phyloP scores from a whole-genome alignment of 2,329 filamentous ascomycete species.

The Xylaria digitata region DNA sequence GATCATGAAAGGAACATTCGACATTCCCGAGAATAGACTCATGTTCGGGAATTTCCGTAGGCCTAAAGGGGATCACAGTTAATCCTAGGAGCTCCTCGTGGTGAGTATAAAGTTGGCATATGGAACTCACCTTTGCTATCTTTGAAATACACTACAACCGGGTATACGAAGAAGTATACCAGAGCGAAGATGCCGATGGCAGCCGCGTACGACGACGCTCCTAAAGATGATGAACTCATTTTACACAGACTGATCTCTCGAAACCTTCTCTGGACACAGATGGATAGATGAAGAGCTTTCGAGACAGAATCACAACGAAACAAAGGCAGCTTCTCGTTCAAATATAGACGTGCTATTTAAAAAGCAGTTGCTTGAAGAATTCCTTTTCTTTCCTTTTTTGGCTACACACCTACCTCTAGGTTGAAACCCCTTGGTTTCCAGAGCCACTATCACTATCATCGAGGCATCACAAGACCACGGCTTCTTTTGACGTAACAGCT shows the following conservation, averaged over 20 bases:
- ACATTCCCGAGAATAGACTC: conserved; percentile 19
- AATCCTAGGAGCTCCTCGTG: not conserved
- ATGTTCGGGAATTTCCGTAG: conserved; percentile 22
- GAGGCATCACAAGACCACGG: not conserved
- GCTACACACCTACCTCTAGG: not conserved
- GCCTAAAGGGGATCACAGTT: not conserved
- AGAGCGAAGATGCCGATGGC: conserved; percentile 10
- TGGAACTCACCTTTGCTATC: conserved; percentile 11
- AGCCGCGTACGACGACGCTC: conserved; percentile 7
- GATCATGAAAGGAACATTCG: conserved; percentile 21
- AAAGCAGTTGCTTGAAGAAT: not conserved
- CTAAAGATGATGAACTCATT: not conserved
- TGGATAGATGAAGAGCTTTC: not conserved
- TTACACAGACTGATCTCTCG: not conserved
- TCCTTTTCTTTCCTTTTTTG: not conserved
- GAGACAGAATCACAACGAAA: not conserved
- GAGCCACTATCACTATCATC: not conserved
- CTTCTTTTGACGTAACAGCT: conserved; percentile 2
- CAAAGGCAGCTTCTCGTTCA: not conserved
- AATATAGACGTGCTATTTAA: not conserved
- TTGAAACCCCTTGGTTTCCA: not conserved
- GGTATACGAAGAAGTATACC: conserved; percentile 18
- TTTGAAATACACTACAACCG: conserved; percentile 18
- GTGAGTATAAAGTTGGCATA: not conserved
- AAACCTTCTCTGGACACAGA: not conserved